A percentile compares a stretch with the other conserved stretches of the same genome.
Conservation (phyloP, 306 rosid species). For the Rosa multiflora region DNA sequence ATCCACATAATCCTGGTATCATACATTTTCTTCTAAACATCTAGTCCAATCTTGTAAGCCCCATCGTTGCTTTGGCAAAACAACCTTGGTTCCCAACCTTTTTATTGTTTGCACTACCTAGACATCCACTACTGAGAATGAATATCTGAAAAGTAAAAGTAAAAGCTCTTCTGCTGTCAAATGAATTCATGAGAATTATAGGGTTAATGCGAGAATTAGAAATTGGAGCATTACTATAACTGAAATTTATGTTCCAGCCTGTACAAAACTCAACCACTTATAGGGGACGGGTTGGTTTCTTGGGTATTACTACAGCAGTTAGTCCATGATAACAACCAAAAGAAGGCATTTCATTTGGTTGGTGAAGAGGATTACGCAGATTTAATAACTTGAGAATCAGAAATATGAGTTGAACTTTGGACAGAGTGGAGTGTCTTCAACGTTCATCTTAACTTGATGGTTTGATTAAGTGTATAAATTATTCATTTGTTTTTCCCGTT, state of each 20-base stretch:
- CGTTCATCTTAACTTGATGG: conserved; percentile 5
- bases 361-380: background rate
- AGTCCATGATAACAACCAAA: conserved; percentile 5
- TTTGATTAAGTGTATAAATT: background rate
- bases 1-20: background rate
- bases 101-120: background rate
- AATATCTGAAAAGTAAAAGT: background rate
- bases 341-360: background rate
- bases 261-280: background rate
- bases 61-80: background rate
- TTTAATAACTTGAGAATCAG: background rate
- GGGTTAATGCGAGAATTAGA: background rate
- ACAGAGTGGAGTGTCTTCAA: background rate
- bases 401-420: background rate
- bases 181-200: background rate
- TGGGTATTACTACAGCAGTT: background rate
- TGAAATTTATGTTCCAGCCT: background rate
- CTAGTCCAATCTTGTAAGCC: background rate
- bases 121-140: background rate
- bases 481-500: background rate
- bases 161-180: background rate
- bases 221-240: background rate
- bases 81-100: background rate
- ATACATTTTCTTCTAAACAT: background rate
- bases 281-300: background rate